A percentile compares a stretch with the other conserved stretches of the same genome.
phyloP scores from a whole-genome alignment of 371 early-diverging fungal species.

The Thermomucor indicae-seudaticae region DNA sequence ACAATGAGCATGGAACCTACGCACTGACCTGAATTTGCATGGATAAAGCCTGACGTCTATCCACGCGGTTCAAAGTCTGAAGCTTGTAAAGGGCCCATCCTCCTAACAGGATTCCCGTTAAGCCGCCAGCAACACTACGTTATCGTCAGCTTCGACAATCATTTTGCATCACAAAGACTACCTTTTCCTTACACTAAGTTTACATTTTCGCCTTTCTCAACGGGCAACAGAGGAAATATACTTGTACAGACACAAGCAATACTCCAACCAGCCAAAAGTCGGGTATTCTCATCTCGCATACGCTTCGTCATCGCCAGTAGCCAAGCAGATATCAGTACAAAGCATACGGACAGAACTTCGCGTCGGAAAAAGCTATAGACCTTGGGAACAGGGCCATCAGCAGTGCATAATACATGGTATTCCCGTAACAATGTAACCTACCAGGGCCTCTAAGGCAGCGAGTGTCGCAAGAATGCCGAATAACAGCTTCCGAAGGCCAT shows the following conservation, averaged over 20 bases:
- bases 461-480: slow-evolving; percentile 16
- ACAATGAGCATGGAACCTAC: neutral
- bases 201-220: slow-evolving; percentile 78
- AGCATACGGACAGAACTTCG: slow-evolving; percentile 52
- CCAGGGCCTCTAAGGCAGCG: slow-evolving; percentile 66
- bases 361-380: slow-evolving; percentile 76
- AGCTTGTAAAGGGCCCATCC: neutral
- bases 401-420: too few species aligned
- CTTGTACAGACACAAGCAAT: slow-evolving; percentile 66
- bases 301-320: slow-evolving; percentile 53
- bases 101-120: slow-evolving; percentile 1
- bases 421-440: slow-evolving; percentile 19
- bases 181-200: slow-evolving; percentile 59
- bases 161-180: too few species aligned
- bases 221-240: slow-evolving; percentile 83
- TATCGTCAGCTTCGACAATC: too few species aligned
- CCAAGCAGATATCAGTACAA: slow-evolving; percentile 55
- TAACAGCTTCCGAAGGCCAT: neutral
- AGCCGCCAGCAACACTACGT: slow-evolving; percentile 8
- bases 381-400: too few species aligned
- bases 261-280: slow-evolving; percentile 53
- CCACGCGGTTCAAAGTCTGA: neutral
- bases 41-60: neutral
- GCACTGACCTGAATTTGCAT: neutral
- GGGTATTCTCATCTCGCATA: slow-evolving; percentile 42